These are phyloP conservation scores for Actinomortierella ambigua DNA, from an alignment of 371 early-diverging fungal species.

Conservation along the genomic window DNA sequence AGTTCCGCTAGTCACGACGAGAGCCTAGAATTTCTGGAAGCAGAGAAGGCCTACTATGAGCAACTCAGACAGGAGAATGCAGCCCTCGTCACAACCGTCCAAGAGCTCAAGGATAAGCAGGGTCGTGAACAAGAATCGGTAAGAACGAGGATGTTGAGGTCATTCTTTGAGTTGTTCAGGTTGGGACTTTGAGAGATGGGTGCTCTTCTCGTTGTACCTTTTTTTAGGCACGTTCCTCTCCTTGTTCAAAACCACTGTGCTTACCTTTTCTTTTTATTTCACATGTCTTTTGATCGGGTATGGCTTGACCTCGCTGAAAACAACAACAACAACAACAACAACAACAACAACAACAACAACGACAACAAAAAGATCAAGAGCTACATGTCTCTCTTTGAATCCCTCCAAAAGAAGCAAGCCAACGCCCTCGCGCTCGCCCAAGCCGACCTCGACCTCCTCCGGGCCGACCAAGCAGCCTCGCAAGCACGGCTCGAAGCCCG, in stretches of 20 bases:
- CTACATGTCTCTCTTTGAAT: slow-evolving; percentile 43
- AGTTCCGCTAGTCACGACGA: not conserved
- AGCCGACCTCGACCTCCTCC: slow-evolving; percentile 19
- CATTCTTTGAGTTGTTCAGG: too few relatives aligned
- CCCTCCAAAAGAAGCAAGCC: slow-evolving; percentile 40
- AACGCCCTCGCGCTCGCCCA: slow-evolving; percentile 35
- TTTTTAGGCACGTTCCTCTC: too few relatives aligned
- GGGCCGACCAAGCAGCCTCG: slow-evolving; percentile 7
- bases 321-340: too few relatives aligned
- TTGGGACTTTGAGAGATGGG: too few relatives aligned
- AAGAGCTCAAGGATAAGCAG: slow-evolving; percentile 20
- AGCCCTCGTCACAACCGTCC: slow-evolving; percentile 22
- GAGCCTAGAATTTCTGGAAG: slow-evolving; percentile 9
- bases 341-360: too few relatives aligned
- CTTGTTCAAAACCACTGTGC: too few relatives aligned
- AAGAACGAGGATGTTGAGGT: not conserved
- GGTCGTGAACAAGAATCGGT: slow-evolving; percentile 33
- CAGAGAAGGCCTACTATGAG: slow-evolving; percentile 21
- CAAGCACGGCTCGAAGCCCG: slow-evolving; percentile 17
- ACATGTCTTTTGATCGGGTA: too few relatives aligned
- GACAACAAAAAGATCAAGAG: slow-evolving; percentile 42
- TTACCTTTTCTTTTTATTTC: too few relatives aligned
- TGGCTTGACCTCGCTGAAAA: too few relatives aligned
- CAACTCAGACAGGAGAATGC: slow-evolving; percentile 28
- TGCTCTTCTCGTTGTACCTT: too few relatives aligned